Percentiles rank a stretch among this genome's conserved stretches.
These are phyloP conservation scores for Mycena galericulata DNA, from an alignment of 768 basidiomycete genomes.

Conservation along the genomic window DNA sequence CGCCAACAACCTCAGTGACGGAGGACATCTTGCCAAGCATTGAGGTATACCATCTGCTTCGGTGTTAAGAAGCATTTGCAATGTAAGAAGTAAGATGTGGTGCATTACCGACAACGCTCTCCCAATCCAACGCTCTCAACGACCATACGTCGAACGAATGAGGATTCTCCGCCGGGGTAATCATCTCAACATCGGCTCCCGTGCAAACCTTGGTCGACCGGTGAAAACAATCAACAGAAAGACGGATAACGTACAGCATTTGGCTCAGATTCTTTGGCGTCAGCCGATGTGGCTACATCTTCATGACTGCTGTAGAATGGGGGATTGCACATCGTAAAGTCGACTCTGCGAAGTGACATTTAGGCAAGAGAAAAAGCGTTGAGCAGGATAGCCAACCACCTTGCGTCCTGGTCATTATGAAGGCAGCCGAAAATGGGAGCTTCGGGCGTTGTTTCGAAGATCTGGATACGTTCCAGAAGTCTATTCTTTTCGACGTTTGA, in stretches of 20 bases:
- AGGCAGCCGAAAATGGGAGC: constrained; percentile 63
- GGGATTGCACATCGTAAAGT: constrained; percentile 96
- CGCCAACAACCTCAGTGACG: constrained; percentile 67
- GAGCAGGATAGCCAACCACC: background rate
- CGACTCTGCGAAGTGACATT: constrained; percentile 54
- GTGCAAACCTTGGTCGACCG: constrained; percentile 77
- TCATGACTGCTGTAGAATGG: constrained; percentile 88
- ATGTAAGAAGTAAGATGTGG: background rate
- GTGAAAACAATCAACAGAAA: background rate
- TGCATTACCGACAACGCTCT: constrained; percentile 68
- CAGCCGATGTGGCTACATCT: constrained; percentile 72
- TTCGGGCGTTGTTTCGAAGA: constrained; percentile 53
- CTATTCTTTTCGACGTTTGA: constrained; percentile 70
- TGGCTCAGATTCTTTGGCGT: constrained; percentile 73
- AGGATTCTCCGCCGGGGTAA: constrained; percentile 89
- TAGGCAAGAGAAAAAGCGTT: background rate
- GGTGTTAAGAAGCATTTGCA: background rate
- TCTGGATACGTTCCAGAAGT: constrained; percentile 61
- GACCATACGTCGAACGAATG: constrained; percentile 84
- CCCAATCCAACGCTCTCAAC: constrained; percentile 69
- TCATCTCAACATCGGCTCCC: constrained; percentile 89
- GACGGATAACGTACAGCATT: constrained; percentile 68
- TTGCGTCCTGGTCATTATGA: constrained; percentile 23
- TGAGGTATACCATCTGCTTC: constrained; percentile 88
- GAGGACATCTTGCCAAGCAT: constrained; percentile 92